Conservation (phyloP, 2,329 filamentous ascomycete genomes). For the Leptographium lundbergii region DNA sequence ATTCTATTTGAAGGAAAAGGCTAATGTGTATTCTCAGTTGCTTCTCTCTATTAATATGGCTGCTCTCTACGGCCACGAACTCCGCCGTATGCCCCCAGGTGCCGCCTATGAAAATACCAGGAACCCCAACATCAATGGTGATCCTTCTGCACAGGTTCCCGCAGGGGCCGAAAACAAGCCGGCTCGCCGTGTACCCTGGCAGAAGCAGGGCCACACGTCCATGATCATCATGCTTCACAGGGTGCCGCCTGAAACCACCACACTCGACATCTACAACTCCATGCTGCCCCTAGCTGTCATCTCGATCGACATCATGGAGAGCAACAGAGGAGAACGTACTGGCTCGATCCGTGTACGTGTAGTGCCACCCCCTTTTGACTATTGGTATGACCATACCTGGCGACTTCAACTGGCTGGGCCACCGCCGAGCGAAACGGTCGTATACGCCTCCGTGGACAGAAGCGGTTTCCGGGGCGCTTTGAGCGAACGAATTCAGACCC, state of each 20-base stretch:
- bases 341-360: slow-evolving; percentile 39
- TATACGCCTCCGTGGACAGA: slow-evolving; percentile 5
- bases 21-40: background rate
- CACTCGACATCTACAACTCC: slow-evolving; percentile 34
- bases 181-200: background rate
- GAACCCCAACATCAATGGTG: background rate
- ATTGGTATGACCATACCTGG: slow-evolving; percentile 29
- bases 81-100: slow-evolving; percentile 2
- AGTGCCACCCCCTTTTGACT: slow-evolving; percentile 35
- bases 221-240: slow-evolving; percentile 20
- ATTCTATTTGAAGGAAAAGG: too few species aligned
- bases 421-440: background rate
- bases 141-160: background rate
- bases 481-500: slow-evolving; percentile 7
- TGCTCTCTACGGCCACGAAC: background rate
- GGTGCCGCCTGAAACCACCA: slow-evolving; percentile 19
- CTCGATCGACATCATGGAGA: slow-evolving; percentile 43
- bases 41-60: background rate
- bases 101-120: background rate
- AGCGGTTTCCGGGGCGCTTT: slow-evolving; percentile 2
- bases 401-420: background rate
- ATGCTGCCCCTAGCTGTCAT: slow-evolving; percentile 23
- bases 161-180: slow-evolving; percentile 7
- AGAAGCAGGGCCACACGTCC: background rate
- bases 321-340: slow-evolving; percentile 23